phyloP scores from a whole-genome alignment of 2,329 filamentous ascomycete genomes.

The Calonectria pteridis region DNA sequence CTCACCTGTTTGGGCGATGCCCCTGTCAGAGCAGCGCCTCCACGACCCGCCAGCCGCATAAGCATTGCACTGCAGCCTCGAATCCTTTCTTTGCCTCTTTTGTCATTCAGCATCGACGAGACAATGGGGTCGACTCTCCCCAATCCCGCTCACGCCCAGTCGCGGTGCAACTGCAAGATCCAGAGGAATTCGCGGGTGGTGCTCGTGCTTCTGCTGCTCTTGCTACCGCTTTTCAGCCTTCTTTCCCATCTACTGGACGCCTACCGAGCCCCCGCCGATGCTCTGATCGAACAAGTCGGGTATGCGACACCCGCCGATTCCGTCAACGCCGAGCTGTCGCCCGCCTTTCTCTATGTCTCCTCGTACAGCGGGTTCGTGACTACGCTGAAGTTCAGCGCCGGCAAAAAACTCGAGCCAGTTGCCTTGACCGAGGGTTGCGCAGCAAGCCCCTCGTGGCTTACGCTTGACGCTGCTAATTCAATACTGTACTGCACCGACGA shows the following conservation, averaged over 20 bases:
- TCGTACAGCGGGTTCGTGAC: slow-evolving; percentile 63
- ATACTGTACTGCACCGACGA: slow-evolving; percentile 73
- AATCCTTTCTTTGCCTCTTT: neutral
- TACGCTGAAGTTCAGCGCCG: slow-evolving; percentile 57
- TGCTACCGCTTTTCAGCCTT: slow-evolving; percentile 26
- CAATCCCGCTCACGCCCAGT: slow-evolving; percentile 1
- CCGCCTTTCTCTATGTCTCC: slow-evolving; percentile 56
- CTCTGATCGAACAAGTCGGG: neutral
- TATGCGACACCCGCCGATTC: neutral
- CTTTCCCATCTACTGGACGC: slow-evolving; percentile 34
- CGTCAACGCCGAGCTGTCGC: neutral
- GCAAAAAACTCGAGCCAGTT: slow-evolving; percentile 54
- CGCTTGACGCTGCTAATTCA: slow-evolving; percentile 62
- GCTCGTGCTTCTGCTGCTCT: slow-evolving; percentile 31
- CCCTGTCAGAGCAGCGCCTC: neutral
- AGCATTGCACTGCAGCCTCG: neutral
- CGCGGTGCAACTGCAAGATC: slow-evolving; percentile 6
- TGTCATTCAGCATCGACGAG: neutral
- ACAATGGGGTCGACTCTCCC: slow-evolving; percentile 30
- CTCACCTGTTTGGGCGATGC: neutral
- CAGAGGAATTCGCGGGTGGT: slow-evolving; percentile 17
- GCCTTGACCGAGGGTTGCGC: slow-evolving; percentile 62
- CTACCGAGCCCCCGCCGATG: neutral
- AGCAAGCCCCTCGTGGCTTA: slow-evolving; percentile 70
- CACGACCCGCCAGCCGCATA: neutral